Evolutionary conservation across 2,329 filamentous ascomycete species (phyloP).

Genomic region (Microcyclosporella mali): DNA sequence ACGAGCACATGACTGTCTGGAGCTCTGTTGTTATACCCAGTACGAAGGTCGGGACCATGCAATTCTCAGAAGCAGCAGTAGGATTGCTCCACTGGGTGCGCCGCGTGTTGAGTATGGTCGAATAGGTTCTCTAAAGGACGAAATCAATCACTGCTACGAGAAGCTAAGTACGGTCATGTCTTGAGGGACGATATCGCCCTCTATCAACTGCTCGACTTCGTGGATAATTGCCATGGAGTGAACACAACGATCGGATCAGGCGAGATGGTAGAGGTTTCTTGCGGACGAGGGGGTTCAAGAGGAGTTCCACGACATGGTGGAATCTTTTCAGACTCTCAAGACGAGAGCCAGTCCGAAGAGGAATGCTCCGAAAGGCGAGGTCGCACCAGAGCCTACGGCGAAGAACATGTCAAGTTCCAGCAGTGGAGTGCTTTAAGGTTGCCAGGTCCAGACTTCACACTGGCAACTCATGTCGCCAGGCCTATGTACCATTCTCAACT

Average conservation of each 20-base stretch:
- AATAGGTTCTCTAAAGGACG: conserved; percentile 6
- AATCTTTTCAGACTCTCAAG: conserved; percentile 11
- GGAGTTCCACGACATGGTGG: conserved; percentile 8
- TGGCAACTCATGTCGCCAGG: too few species aligned
- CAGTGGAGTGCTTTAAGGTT: conserved; percentile 5
- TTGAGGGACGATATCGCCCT: conserved; percentile 8
- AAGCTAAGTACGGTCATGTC: conserved; percentile 3
- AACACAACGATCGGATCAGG: conserved; percentile 10
- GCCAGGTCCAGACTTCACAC: too few species aligned
- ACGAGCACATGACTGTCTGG: conserved; percentile 7
- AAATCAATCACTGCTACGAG: conserved; percentile 5
- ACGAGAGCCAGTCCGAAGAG: conserved; percentile 9
- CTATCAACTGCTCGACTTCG: conserved; percentile 11
- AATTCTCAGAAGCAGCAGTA: conserved; percentile 4
- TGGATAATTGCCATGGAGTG: conserved; percentile 10
- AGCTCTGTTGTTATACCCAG: conserved; percentile 11
- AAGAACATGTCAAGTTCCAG: conserved; percentile 9
- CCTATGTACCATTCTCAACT: too few species aligned
- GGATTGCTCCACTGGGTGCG: conserved; percentile 12
- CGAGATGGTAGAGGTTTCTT: conserved; percentile 7
- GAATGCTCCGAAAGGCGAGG: conserved; percentile 5
- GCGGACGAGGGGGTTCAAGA: conserved; percentile 8
- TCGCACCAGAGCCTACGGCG: conserved; percentile 1
- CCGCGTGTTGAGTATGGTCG: conserved; percentile 5
- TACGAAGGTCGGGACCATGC: conserved; percentile 7